Conservation (phyloP, 2,329 filamentous ascomycete genomes). For the Plenodomus tracheiphilus region DNA sequence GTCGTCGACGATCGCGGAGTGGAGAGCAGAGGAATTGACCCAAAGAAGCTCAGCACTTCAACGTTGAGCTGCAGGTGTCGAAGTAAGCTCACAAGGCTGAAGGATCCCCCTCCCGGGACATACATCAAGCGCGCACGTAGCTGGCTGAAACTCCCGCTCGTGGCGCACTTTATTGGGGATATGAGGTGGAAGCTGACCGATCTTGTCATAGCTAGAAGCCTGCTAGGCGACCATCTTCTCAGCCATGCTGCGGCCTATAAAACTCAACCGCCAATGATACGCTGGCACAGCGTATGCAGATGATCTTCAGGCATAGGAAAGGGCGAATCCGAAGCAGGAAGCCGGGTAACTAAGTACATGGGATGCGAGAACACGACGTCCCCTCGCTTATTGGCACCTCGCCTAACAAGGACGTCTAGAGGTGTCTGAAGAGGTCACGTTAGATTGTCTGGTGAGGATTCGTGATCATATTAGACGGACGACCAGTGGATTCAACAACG, state of each 20-base stretch:
- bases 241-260: conserved; percentile 31
- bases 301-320: conserved; percentile 20
- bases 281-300: conserved; percentile 13
- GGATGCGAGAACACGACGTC: conserved; percentile 6
- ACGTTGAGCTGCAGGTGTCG: conserved; percentile 15
- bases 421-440: no score
- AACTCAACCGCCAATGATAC: conserved; percentile 31
- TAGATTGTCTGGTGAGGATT: no score
- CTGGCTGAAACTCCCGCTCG: conserved; percentile 20
- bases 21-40: conserved; percentile 8
- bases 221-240: conserved; percentile 22
- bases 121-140: conserved; percentile 20
- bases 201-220: conserved; percentile 25
- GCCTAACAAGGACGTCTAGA: no score
- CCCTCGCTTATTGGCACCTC: no score
- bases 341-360: background rate
- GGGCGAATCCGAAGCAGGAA: conserved; percentile 8
- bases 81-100: conserved; percentile 33
- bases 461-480: background rate
- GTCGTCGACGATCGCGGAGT: no score
- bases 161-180: conserved; percentile 20
- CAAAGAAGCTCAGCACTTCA: conserved; percentile 11
- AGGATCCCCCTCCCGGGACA: conserved; percentile 12
- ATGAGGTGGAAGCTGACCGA: conserved; percentile 23
- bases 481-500: background rate